phyloP scores from a whole-genome alignment of 225 moss, liverwort and hornwort genomes.

The Pseudoscleropodium purum region DNA sequence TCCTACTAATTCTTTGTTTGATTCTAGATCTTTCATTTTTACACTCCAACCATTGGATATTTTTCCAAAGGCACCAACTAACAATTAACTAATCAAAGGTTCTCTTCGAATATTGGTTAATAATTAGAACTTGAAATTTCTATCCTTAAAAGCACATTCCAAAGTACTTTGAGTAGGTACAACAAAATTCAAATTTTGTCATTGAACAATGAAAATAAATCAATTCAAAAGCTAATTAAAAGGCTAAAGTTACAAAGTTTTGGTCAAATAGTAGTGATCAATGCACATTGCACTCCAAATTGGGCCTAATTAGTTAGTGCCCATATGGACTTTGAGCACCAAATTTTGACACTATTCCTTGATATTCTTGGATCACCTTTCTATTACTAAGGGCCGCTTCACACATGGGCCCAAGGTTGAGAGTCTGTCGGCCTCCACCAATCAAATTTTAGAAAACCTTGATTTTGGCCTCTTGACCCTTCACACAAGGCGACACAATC shows the following conservation, averaged over 20 bases:
- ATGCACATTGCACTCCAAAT: not conserved
- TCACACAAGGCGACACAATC: no score
- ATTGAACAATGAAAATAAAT: not conserved
- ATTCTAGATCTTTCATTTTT: not conserved
- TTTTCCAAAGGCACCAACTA: fast-evolving
- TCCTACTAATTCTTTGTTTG: not conserved
- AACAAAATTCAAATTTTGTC: not conserved
- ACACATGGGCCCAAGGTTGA: no score
- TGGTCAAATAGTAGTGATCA: fast-evolving
- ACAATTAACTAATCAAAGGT: fast-evolving
- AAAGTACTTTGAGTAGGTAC: not conserved
- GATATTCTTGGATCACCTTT: not conserved
- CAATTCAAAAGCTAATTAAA: fast-evolving
- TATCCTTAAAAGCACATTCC: fast-evolving
- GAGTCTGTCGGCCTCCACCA: no score
- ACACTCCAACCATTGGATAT: fast-evolving
- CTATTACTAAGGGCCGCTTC: no score
- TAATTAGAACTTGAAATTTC: not conserved
- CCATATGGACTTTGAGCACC: fast-evolving
- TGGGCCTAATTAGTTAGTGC: not conserved
- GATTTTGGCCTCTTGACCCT: no score
- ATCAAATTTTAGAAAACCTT: no score
- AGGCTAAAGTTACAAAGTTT: fast-evolving
- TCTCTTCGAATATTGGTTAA: fast-evolving
- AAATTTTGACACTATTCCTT: fast-evolving